Evolutionary conservation across 345 rosid species (phyloP), one percentile per base, ranked within the genome.

Genomic region (Eucalyptus globulus): DNA sequence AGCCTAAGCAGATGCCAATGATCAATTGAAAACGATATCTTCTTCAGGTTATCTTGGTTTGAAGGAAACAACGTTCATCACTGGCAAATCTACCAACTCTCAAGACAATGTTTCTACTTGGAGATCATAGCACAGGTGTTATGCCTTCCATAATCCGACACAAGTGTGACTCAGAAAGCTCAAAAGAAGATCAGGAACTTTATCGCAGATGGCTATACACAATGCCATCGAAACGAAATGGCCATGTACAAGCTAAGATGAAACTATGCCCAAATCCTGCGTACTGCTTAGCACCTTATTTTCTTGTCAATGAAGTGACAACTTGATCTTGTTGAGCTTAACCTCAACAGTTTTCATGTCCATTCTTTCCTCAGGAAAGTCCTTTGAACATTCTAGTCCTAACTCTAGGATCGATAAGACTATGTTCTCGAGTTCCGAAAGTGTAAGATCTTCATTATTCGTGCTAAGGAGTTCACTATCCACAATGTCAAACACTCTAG

Each of bases 391-490:
- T 49, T 83, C 50, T 16, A 83, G 19, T 43, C 86, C 50, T 49
- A 83, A 43, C 15, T 45, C 86, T 1, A 83, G 50, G 31, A 83
- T 45, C 0, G 5, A 45, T n/a, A 13, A 29, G 19, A 83, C n/a
- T 45, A 83, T 49, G 19, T 11, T 49, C 16, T 83, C 11, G 11
- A 83, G 31, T 5, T 60, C 15, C 4, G 0, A 26, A 60, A 26
- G 14, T 0, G 1, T 60, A 0, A 60, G 0, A 60, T 26, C 50
- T 49, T 29, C 45, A 83, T 0, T 0, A 8, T 24, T 49, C 0
- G 0, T 9, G 50, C 31, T 45, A 45, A 83, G 5, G 29, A 83
- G 34, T 43, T 19, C 15, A 12, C 50, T 24, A 49, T 83, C 53
- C 3, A 56, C 29, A 0, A 56, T 56, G 29, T 56, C 62, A 56